phyloP scores from a whole-genome alignment of 176 grass and related monocot genomes.

The Hordeum vulgare region MorexV3_pseudomolecules_assembly NC_058519.1:432597417-432597916 shows the following conservation, averaged over 20 bases:
- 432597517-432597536: not conserved
- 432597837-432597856: not conserved
- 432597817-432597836: not conserved
- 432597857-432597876: not conserved
- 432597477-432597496: not conserved
- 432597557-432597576: not conserved
- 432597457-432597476: not conserved
- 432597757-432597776: not conserved
- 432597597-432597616: not conserved
- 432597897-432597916: not conserved
- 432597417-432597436: not conserved
- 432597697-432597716: not conserved
- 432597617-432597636: not conserved
- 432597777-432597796: not conserved
- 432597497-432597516: not conserved
- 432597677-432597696: not conserved
- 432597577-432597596: not conserved
- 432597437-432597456: not conserved
- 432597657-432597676: not conserved
- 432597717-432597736: not conserved
- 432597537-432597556: constrained; percentile 9
- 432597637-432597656: not conserved
- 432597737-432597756: not conserved
- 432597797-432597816: not conserved
- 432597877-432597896: not conserved